Evolutionary conservation across 108 stramenopile species (phyloP), one percentile per base, ranked within the genome.

Genomic region (Nitzschia putrida): DNA sequence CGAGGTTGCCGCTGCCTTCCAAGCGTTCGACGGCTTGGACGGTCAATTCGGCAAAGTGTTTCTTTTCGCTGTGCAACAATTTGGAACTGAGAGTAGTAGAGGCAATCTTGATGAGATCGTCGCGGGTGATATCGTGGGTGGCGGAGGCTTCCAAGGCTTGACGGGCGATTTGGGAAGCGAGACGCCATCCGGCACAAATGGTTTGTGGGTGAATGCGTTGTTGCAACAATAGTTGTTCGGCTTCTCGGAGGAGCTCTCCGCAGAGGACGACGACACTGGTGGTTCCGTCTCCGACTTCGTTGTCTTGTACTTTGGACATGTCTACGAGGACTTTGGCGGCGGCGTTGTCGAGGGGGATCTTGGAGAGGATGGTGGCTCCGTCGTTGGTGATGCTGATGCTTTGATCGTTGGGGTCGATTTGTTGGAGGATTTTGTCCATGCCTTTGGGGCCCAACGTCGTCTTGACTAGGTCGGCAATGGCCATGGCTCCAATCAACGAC

Each of bases 391-490:
- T 87, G 22, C 80, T 84, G 38, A 95, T 79, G 56, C 72, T 70
- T 69, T 95, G 94, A 76, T 91, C 86, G 54, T 92, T 80, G 11
- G 90, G 87, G 41, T 80, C 72, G n/a, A 97, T 89, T 9, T 79
- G 79, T 76, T 97, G 96, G 40, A 99, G 76, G 57, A 99, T 97
- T 72, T 98, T 98, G 80, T 98, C 97, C 96, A 98, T 97, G 29
- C 99, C 99, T 74, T 99, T 98, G 25, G 99, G 99, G n/a, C 99
- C 99, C 7, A 99, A 83, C 5, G 99, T 99, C 20, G 99, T 97
- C 74, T 99, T 99, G 26, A 99, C 98, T 29, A 99, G 78, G 71
- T 99, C 99, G 39, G 97, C 95, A 51, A 99, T 98, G 52, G 99
- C 97, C 74, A 99, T 99, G 68, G 99, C 99, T 22, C 99, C 99